Conservation (phyloP, 371 early-diverging fungal genomes). For the Rhizopus arrhizus region DNA sequence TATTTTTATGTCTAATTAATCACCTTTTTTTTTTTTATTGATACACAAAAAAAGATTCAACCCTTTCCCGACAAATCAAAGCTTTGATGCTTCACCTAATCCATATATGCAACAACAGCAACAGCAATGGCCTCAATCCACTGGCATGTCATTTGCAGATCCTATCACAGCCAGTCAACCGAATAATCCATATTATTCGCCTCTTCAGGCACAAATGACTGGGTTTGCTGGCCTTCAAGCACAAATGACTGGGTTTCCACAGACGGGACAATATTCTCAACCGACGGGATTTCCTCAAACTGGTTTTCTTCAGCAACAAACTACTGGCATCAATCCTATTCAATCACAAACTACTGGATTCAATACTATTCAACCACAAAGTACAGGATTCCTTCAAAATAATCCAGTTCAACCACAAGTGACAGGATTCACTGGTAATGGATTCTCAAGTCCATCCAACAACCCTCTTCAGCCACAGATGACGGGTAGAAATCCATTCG, state of each 20-base stretch:
- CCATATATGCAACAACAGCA: conserved; percentile 61
- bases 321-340: neutral
- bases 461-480: too few species aligned
- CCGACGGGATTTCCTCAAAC: neutral
- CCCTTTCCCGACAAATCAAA: conserved; percentile 27
- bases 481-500: conserved; percentile 15
- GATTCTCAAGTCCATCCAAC: too few species aligned
- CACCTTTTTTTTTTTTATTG: neutral
- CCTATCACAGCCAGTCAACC: conserved; percentile 34
- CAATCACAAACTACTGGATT: conserved; percentile 6
- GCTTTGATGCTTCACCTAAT: conserved; percentile 21
- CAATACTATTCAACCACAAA: too few species aligned
- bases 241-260: conserved; percentile 5
- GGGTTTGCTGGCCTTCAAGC: conserved; percentile 19
- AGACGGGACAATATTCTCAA: neutral
- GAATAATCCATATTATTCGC: conserved; percentile 14
- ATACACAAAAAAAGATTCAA: conserved; percentile 12
- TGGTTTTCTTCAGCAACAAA: neutral
- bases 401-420: conserved; percentile 2
- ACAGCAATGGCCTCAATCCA: conserved; percentile 46
- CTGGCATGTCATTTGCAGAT: conserved; percentile 40
- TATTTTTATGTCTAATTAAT: neutral
- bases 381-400: too few species aligned
- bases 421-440: neutral
- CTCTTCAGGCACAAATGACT: conserved; percentile 38